phyloP scores from a whole-genome alignment of 1,284 basidiomycete species.

The Gomphus sp. region DNA sequence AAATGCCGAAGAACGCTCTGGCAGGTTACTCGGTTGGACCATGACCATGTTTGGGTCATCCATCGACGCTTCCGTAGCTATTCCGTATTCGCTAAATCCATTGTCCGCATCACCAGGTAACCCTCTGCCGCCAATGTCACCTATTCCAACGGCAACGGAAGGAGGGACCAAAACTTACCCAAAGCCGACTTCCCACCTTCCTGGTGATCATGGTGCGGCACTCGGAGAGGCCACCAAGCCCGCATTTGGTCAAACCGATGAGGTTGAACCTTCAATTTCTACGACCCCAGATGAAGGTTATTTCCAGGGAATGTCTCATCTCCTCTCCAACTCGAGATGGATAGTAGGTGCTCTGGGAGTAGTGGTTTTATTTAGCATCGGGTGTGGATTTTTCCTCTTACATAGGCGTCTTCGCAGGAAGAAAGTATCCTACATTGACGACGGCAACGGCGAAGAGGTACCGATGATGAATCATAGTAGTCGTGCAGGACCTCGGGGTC shows the following conservation, averaged over 20 bases:
- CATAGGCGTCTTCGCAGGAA: slow-evolving; percentile 44
- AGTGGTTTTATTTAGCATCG: slow-evolving; percentile 63
- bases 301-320: slow-evolving; percentile 73
- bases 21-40: slow-evolving; percentile 86
- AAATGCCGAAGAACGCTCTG: slow-evolving; percentile 45
- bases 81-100: slow-evolving; percentile 54
- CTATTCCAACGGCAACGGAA: slow-evolving; percentile 32
- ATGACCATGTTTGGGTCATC: slow-evolving; percentile 92
- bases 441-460: slow-evolving; percentile 62
- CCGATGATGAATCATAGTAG: slow-evolving; percentile 47
- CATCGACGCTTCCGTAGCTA: slow-evolving; percentile 62
- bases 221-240: slow-evolving; percentile 62
- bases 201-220: slow-evolving; percentile 70
- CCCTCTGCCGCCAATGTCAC: slow-evolving; percentile 44
- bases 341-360: slow-evolving; percentile 69
- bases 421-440: slow-evolving; percentile 51
- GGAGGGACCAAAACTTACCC: slow-evolving; percentile 49
- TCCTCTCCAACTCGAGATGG: slow-evolving; percentile 76
- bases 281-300: slow-evolving; percentile 77
- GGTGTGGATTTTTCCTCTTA: slow-evolving; percentile 61
- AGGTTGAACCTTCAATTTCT: slow-evolving; percentile 26
- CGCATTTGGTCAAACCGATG: slow-evolving; percentile 36
- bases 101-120: slow-evolving; percentile 27
- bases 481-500: slow-evolving; percentile 14
- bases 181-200: slow-evolving; percentile 86